Evolutionary conservation across 2,329 filamentous ascomycete species (phyloP).

Genomic region (Stachybotrys chartarum): DNA sequence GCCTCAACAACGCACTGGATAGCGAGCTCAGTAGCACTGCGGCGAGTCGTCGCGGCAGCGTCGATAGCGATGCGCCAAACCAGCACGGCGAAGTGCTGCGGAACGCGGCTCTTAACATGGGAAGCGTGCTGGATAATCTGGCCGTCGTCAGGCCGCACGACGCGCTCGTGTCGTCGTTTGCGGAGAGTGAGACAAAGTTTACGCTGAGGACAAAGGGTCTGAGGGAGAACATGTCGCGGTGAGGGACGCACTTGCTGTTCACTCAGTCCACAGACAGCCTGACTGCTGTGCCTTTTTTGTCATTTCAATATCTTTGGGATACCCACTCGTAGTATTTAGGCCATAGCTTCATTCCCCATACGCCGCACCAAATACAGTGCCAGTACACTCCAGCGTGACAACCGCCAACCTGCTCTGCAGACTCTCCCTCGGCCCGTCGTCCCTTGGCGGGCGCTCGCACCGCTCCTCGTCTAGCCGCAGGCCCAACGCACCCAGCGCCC

Average conservation of each 20-base stretch:
- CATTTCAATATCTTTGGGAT: too few species aligned
- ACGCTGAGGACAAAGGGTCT: conserved; percentile 50
- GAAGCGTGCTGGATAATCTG: conserved; percentile 12
- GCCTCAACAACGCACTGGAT: conserved; percentile 18
- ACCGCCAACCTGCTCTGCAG: too few species aligned
- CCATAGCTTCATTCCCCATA: too few species aligned
- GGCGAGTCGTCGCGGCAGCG: conserved; percentile 34
- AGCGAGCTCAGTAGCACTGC: conserved; percentile 31
- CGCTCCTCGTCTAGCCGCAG: too few species aligned
- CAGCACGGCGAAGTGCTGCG: conserved; percentile 32
- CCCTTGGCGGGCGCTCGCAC: too few species aligned
- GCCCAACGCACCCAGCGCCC: too few species aligned
- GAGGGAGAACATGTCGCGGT: conserved; percentile 36
- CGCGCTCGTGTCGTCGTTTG: conserved; percentile 35
- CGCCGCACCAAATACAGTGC: too few species aligned
- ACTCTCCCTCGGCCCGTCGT: too few species aligned
- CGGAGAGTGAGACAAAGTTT: conserved; percentile 35
- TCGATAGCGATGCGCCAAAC: conserved; percentile 30
- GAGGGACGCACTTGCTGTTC: neutral
- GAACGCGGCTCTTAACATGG: conserved; percentile 22
- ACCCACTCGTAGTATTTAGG: too few species aligned
- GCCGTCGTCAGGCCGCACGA: conserved; percentile 10
- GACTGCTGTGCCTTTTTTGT: too few species aligned
- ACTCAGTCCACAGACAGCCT: too few species aligned
- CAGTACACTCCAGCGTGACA: too few species aligned